Evolutionary conservation across 768 basidiomycete species (phyloP).

Genomic region (Amanita molliuscula): DNA sequence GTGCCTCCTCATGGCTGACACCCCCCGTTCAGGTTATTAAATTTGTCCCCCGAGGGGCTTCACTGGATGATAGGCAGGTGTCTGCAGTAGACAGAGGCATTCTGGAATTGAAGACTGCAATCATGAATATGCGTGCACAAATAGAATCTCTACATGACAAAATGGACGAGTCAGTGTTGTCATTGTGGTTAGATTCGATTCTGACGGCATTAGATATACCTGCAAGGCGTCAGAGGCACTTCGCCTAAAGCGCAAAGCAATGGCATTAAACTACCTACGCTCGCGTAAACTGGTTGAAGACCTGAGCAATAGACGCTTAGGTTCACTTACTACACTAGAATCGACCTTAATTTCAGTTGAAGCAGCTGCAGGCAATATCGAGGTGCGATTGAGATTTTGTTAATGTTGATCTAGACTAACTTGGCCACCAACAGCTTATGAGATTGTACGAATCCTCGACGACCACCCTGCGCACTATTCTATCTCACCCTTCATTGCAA

Average conservation of each 20-base stretch:
- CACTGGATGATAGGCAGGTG: constrained; percentile 34
- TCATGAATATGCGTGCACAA: constrained; percentile 57
- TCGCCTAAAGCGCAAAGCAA: constrained; percentile 55
- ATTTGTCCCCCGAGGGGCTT: constrained; percentile 38
- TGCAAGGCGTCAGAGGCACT: constrained; percentile 57
- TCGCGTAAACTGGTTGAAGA: constrained; percentile 77
- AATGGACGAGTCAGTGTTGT: constrained; percentile 54
- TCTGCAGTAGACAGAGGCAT: constrained; percentile 78
- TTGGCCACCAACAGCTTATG: constrained; percentile 54
- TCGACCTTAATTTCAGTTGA: constrained; percentile 76
- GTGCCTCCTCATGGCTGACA: neutral
- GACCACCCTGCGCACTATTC: constrained; percentile 60
- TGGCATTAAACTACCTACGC: constrained; percentile 70
- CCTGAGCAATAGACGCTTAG: constrained; percentile 62
- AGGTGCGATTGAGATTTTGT: constrained; percentile 37
- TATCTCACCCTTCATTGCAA: constrained; percentile 72
- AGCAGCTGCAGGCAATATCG: constrained; percentile 79
- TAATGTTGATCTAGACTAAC: neutral
- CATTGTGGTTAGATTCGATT: neutral
- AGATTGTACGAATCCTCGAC: constrained; percentile 79
- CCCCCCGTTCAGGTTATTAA: constrained; percentile 60
- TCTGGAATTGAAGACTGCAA: constrained; percentile 66
- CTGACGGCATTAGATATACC: constrained; percentile 41
- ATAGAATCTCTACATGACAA: constrained; percentile 57
- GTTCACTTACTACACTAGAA: constrained; percentile 64